Percentiles rank a stretch among this genome's conserved stretches.
These are phyloP conservation scores for Tulasnella sp. DNA, from an alignment of 768 basidiomycete genomes.

Conservation along the genomic window DNA sequence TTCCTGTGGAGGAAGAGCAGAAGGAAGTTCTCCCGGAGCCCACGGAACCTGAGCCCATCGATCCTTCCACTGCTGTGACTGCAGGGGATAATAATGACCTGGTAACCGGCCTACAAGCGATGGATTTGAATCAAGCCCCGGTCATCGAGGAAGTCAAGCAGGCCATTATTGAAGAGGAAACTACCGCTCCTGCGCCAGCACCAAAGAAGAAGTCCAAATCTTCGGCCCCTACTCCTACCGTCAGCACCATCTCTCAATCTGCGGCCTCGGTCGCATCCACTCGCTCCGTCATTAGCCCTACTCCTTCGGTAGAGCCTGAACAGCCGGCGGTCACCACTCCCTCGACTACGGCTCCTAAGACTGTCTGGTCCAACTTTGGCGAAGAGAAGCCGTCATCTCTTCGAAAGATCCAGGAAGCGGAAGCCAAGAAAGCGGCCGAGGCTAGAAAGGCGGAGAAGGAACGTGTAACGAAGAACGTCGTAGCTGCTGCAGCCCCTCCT, in stretches of 20 bases:
- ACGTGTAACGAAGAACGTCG: conserved; percentile 37
- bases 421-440: conserved; percentile 64
- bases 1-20: background rate
- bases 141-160: background rate
- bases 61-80: background rate
- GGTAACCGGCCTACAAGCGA: background rate
- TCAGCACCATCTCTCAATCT: background rate
- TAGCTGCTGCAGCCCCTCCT: conserved; percentile 21
- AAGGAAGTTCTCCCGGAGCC: background rate
- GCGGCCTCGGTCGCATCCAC: background rate
- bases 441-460: conserved; percentile 66
- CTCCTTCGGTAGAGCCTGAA: background rate
- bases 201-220: background rate
- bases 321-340: conserved; percentile 4
- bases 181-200: background rate
- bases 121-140: background rate
- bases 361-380: background rate
- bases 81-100: background rate
- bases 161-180: background rate
- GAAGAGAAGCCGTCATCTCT: conserved; percentile 36
- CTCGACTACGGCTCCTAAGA: background rate
- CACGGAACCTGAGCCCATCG: background rate
- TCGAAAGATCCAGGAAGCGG: conserved; percentile 91
- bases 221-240: background rate
- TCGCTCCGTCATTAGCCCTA: background rate